Evolutionary conservation across 306 rosid species (phyloP), one percentile per base, ranked within the genome.

Genomic region (Datisca glomerata): DNA sequence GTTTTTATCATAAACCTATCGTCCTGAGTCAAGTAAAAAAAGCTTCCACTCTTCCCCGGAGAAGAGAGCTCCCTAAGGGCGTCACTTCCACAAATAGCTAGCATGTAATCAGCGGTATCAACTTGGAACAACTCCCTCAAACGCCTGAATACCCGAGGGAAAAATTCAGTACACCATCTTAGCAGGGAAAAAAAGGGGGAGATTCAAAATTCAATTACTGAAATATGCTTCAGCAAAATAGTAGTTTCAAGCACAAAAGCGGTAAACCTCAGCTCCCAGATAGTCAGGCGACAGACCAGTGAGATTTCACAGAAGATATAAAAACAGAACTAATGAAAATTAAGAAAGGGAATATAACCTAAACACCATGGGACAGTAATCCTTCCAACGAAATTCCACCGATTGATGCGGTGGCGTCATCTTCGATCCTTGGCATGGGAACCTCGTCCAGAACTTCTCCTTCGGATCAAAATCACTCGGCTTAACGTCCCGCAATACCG

Each of bases 401-500:
- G 96, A 91, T 37, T 70, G 96, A 65, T 91, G 98, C 0, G 98
- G 96, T 1, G 98, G 98, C 3, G 98, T 91, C 51, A 46, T 55
- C 70, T 67, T 91, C 3, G 98, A 84, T 34, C 98, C 98, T 43
- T 80, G 92, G 1, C 86, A 37, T 0, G 98, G 95, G 73, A 91
- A 91, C 70, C 87, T 75, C 0, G 94, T 91, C 98, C 98, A 91
- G 64, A 91, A 91, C 63, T 91, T 91, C 68, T 80, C 92, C 40
- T 67, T 83, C 0, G 94, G 91, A 62, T 84, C 94, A 51, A 91
- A 91, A 73, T 84, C 94, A 52, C 73, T 55, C 3, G 55, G 24
- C 61, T 60, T 84, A 18, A 91, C 72, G 21, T 49, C 49, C 27
- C 82, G 51, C 29, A 54, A 34, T 11, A 78, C 64, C 1, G 91